These are phyloP conservation scores for Aspergillus vadensis DNA, from an alignment of 2,329 filamentous ascomycete species.

Conservation along the genomic window DNA sequence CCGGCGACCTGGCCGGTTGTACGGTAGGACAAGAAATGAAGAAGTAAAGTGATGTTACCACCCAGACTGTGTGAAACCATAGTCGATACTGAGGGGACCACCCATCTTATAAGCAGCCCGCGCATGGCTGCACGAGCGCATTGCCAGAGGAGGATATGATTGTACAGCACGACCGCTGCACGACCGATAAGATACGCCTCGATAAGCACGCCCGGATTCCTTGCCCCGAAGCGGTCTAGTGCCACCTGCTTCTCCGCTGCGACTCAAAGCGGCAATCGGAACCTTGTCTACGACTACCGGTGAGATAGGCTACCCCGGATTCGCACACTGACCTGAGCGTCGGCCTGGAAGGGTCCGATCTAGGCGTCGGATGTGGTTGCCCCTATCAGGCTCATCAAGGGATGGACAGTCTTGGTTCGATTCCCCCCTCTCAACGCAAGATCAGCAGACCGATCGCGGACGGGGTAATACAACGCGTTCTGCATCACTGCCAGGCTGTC, in stretches of 20 bases:
- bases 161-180: background rate
- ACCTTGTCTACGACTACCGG: background rate
- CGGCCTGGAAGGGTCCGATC: background rate
- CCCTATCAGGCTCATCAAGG: background rate
- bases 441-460: background rate
- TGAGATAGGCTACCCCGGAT: background rate
- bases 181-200: background rate
- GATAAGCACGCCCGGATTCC: slow-evolving; percentile 3
- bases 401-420: background rate
- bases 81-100: background rate
- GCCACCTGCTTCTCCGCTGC: background rate
- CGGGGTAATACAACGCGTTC: slow-evolving; percentile 1
- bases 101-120: background rate
- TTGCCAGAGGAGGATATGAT: background rate
- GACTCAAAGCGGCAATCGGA: background rate
- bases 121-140: background rate
- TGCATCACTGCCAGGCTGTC: background rate
- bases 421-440: background rate
- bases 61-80: background rate
- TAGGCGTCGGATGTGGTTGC: background rate
- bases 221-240: background rate
- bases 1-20: background rate
- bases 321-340: background rate
- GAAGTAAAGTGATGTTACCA: background rate
- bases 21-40: background rate